Conservation (phyloP, 768 basidiomycete genomes). For the Tylopilus vinaceipallidus region DNA sequence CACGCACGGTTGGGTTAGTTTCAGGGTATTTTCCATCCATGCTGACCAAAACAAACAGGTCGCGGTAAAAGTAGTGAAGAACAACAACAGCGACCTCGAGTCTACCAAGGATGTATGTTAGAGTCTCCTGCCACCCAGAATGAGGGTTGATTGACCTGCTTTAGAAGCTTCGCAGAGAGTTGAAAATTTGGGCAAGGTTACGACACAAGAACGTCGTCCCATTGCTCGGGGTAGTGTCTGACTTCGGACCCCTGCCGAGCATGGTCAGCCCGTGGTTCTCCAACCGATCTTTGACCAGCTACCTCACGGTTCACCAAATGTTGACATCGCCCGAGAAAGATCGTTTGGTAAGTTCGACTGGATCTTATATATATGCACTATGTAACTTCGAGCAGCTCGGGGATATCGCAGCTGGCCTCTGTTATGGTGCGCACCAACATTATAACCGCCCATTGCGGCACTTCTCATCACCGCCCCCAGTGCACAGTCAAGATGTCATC, state of each 20-base stretch:
- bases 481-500: conserved; percentile 23
- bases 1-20: conserved; percentile 5
- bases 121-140: neutral
- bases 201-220: conserved; percentile 29
- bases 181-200: conserved; percentile 18
- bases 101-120: conserved; percentile 14
- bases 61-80: conserved; percentile 21
- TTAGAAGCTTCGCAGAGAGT: conserved; percentile 30
- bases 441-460: neutral
- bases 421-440: conserved; percentile 18
- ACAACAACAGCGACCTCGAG: neutral
- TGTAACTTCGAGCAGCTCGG: conserved; percentile 10
- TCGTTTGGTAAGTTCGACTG: conserved; percentile 11
- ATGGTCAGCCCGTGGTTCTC: conserved; percentile 35
- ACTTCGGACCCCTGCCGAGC: conserved; percentile 30
- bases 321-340: neutral
- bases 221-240: conserved; percentile 28
- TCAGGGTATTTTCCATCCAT: neutral
- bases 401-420: conserved; percentile 23
- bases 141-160: neutral
- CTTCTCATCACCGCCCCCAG: conserved; percentile 6
- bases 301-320: conserved; percentile 9
- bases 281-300: conserved; percentile 25
- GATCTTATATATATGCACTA: neutral
- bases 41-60: conserved; percentile 9